phyloP scores from a whole-genome alignment of 2,329 filamentous ascomycete genomes.

The Chalara sp. region DNA sequence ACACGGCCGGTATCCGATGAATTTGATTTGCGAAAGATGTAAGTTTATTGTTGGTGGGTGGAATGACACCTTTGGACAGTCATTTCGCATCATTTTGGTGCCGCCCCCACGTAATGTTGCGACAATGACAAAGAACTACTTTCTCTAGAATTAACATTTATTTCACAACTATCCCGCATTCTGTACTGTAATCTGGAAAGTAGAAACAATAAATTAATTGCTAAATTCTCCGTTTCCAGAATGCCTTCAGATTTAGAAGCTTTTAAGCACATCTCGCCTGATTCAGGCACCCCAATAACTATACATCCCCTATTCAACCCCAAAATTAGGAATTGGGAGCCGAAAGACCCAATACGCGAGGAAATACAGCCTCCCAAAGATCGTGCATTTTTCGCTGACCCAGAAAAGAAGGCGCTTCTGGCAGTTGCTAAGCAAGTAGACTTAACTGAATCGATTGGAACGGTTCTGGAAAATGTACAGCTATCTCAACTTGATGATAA shows the following conservation, averaged over 20 bases:
- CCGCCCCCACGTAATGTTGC: too few relatives aligned
- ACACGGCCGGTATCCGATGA: too few relatives aligned
- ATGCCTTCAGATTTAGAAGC: constrained; percentile 9
- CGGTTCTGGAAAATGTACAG: constrained; percentile 19
- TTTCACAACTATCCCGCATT: too few relatives aligned
- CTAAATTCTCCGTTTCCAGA: too few relatives aligned
- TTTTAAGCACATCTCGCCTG: constrained; percentile 18
- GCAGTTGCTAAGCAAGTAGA: constrained; percentile 27
- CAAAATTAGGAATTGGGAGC: constrained; percentile 12
- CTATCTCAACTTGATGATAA: constrained; percentile 15
- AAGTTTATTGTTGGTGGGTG: too few relatives aligned
- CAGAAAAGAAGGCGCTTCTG: constrained; percentile 36
- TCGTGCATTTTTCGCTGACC: constrained; percentile 36
- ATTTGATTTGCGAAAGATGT: too few relatives aligned
- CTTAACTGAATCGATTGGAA: constrained; percentile 4
- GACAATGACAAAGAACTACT: too few relatives aligned
- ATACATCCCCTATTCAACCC: constrained; percentile 18
- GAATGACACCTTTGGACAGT: too few relatives aligned
- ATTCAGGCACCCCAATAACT: constrained; percentile 15
- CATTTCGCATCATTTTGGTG: too few relatives aligned
- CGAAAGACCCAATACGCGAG: constrained; percentile 11
- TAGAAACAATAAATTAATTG: too few relatives aligned
- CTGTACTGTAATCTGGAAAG: too few relatives aligned
- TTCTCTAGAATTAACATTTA: too few relatives aligned
- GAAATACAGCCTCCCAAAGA: constrained; percentile 25